Base-by-base conservation (phyloP, 1,284 basidiomycete species). In the Cystobasidium pallidum region DNA sequence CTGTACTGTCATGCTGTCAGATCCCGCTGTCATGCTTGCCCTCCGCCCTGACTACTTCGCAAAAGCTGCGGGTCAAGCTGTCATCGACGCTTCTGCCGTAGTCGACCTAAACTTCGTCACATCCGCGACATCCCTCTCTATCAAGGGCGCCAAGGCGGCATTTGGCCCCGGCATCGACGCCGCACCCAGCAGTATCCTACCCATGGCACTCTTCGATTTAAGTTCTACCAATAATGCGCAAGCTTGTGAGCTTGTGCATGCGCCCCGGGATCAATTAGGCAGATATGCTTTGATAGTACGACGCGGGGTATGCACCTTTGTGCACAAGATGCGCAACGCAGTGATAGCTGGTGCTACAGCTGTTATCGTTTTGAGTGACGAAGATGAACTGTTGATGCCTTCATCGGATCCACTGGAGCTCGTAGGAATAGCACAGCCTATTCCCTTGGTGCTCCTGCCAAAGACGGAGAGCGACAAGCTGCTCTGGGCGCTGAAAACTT, bases 241-340 rank as follows among this genome's bases (percentile, higher is more conserved):
- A 19, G 67, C 54, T 15, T 70, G 67, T 30, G 30, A 28, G 24
- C 1, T 28, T 0, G 30, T 61, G 13, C 24, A 49, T 30, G 24
- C 54, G 3, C 55, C 47, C 13, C 41, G n/a, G 0, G n/a, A 47
- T 17, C 2, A 19, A 34, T n/a, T 49, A 13, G 28, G 43, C 0
- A 36, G 10, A 0, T 59, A 54, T 19, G 45, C 51, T 15, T 39
- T 78, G 28, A 45, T 79, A 17, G 52, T 75, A 1, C 75, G 54
- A 1, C 71, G 78, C 0, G 78, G 78, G 1, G 34, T 32, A 7
- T 79, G 78, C 57, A 76, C 75, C 2, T 78, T 79, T 63, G 75
- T 72, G 1, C 49, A 66, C 10, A 79, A 79, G 41, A 66, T 75
- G 19, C 57, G 74, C 51, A 15, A 66, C 13, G 78, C 78, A 2